Percentiles rank a stretch among this genome's conserved stretches.
Conservation (phyloP, 73 alveolate genomes). For the Paramecium primaurelia region DNA sequence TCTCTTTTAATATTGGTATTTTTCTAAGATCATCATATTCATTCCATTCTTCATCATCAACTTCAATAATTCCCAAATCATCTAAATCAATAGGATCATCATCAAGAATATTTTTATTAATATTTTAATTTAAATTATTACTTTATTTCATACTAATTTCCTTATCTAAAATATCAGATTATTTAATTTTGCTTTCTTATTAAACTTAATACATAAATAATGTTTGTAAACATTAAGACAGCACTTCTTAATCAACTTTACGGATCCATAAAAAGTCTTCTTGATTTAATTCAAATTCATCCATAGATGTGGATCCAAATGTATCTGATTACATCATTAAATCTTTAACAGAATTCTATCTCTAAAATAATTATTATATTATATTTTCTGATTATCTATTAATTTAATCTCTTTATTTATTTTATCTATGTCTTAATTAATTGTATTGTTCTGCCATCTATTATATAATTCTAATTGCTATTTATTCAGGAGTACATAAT, state of each 20-base stretch:
- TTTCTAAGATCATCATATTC: conserved; percentile 60
- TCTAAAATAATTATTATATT: not conserved
- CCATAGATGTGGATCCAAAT: not conserved
- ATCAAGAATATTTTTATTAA: not conserved
- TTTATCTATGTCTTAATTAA: not conserved
- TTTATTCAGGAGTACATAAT: not conserved
- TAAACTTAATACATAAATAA: not conserved
- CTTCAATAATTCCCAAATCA: conserved; percentile 60
- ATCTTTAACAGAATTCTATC: not conserved
- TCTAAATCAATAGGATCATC: conserved; percentile 61
- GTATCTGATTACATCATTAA: not conserved
- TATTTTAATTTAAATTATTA: not conserved
- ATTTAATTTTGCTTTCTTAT: conserved; percentile 12
- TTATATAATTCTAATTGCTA: not conserved
- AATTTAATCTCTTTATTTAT: conserved; percentile 29
- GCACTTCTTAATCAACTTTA: not conserved
- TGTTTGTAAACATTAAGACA: not conserved
- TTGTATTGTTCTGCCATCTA: conserved; percentile 6
- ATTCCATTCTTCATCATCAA: conserved; percentile 65
- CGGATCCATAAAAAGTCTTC: conserved; percentile 11
- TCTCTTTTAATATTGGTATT: conserved; percentile 56
- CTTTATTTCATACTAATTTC: not conserved
- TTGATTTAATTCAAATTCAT: conserved; percentile 11
- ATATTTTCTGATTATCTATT: conserved; percentile 15
- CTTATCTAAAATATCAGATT: conserved; percentile 26